Evolutionary conservation across 441 rosid species (phyloP).

Genomic region (Gossypium aridum): DNA sequence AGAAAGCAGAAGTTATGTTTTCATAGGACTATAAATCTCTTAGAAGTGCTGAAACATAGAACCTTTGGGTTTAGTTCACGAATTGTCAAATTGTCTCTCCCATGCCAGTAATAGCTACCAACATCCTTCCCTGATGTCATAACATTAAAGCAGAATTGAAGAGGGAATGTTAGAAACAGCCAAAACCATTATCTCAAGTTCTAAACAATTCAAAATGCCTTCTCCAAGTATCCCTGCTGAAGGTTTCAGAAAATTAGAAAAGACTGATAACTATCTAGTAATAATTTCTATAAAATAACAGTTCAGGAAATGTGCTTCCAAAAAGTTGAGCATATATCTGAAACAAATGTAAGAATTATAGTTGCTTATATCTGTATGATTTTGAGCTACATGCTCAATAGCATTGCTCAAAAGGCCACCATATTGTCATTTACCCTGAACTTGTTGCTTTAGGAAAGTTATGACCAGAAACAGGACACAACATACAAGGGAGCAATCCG

Average conservation of each 20-base stretch:
- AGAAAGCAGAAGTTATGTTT: neutral
- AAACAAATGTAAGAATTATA: neutral
- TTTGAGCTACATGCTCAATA: slow-evolving; percentile 1
- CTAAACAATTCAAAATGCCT: neutral
- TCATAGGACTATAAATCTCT: neutral
- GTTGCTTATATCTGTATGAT: neutral
- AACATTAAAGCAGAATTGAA: slow-evolving; percentile 13
- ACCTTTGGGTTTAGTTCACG: slow-evolving; percentile 98
- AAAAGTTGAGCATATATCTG: neutral
- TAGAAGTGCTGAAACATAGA: slow-evolving; percentile 19
- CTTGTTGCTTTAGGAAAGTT: neutral
- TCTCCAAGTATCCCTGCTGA: neutral
- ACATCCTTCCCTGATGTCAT: slow-evolving; percentile 56
- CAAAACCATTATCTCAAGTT: slow-evolving; percentile 6
- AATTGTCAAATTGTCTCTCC: slow-evolving; percentile 67
- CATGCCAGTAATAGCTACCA: slow-evolving; percentile 95
- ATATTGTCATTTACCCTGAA: neutral
- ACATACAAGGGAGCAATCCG: neutral
- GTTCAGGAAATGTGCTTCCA: slow-evolving; percentile 2
- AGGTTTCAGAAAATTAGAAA: neutral
- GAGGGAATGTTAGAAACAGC: neutral
- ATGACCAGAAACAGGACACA: neutral
- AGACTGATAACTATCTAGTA: neutral
- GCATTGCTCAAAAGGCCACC: neutral
- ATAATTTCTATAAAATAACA: neutral